phyloP scores from a whole-genome alignment of 306 rosid species.

The Clitoria ternatea region DNA sequence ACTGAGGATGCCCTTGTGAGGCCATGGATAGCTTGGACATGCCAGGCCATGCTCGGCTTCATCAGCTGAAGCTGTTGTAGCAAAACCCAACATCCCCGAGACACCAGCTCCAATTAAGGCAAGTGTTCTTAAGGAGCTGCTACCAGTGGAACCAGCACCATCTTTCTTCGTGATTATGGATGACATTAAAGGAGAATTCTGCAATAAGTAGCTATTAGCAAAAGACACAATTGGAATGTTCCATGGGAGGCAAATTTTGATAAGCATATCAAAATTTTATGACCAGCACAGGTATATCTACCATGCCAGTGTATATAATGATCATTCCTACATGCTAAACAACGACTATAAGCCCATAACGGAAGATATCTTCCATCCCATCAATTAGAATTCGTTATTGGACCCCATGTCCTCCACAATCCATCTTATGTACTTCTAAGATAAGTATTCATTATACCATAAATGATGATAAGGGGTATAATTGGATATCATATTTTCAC shows the following conservation, averaged over 20 bases:
- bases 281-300: background rate
- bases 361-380: slow-evolving; percentile 14
- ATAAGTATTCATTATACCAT: background rate
- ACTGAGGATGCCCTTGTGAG: slow-evolving; percentile 95
- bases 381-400: background rate
- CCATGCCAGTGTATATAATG: background rate
- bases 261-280: background rate
- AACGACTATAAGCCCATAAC: background rate
- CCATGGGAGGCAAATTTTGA: background rate
- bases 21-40: slow-evolving; percentile 95
- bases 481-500: background rate
- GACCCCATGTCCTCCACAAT: background rate
- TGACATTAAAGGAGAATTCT: slow-evolving; percentile 52
- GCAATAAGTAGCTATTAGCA: slow-evolving; percentile 30
- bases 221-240: too few relatives aligned
- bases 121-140: slow-evolving; percentile 67
- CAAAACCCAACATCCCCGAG: slow-evolving; percentile 75
- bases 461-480: background rate
- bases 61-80: slow-evolving; percentile 81
- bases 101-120: slow-evolving; percentile 90
- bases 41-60: slow-evolving; percentile 97
- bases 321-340: background rate
- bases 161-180: slow-evolving; percentile 55
- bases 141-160: slow-evolving; percentile 52
- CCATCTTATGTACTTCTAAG: background rate